phyloP scores from a whole-genome alignment of 129 eudicot species.

The Cynara cardunculus region DNA sequence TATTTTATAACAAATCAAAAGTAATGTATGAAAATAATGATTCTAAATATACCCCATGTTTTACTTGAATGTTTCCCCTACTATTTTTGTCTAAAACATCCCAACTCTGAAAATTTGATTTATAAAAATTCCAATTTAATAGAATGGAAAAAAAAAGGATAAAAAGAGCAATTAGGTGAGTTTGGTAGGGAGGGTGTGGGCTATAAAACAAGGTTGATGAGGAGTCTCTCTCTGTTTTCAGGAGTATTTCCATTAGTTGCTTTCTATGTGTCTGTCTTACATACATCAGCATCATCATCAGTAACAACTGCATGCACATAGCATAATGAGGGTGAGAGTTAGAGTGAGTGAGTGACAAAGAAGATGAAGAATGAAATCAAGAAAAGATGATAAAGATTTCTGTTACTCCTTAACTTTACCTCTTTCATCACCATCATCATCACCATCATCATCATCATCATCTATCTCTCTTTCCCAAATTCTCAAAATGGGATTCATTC shows the following conservation, averaged over 20 bases:
- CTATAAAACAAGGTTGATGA: conserved; percentile 29
- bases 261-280: conserved; percentile 30
- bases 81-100: too few relatives aligned
- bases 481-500: conserved; percentile 39
- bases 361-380: conserved; percentile 35
- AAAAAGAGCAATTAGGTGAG: not conserved
- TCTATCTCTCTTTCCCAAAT: not conserved
- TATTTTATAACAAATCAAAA: too few relatives aligned
- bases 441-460: not conserved
- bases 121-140: not conserved
- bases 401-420: conserved; percentile 17
- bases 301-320: not conserved
- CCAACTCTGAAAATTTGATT: too few relatives aligned
- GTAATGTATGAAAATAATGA: too few relatives aligned
- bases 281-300: conserved; percentile 15
- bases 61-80: too few relatives aligned
- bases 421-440: conserved; percentile 14
- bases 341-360: not conserved
- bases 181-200: conserved; percentile 3
- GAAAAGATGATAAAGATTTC: conserved; percentile 24
- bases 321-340: conserved; percentile 7
- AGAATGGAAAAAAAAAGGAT: too few relatives aligned
- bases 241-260: conserved; percentile 35
- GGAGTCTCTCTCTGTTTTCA: conserved; percentile 26
- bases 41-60: too few relatives aligned